These are phyloP conservation scores for Diaporthe vexans DNA, from an alignment of 2,329 filamentous ascomycete species.

Conservation along the genomic window DNA sequence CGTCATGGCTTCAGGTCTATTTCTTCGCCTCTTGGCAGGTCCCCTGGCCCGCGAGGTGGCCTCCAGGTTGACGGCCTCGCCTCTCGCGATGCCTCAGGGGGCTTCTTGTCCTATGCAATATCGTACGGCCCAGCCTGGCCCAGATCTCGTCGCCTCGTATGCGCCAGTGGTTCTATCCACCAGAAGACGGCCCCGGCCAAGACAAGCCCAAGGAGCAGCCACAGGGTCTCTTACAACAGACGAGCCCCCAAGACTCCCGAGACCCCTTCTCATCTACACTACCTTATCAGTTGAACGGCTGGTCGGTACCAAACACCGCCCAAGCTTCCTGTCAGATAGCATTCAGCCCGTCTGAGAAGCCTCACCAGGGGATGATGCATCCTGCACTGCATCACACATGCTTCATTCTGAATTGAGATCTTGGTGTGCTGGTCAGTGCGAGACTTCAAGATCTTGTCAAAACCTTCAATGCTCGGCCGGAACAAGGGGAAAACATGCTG, in stretches of 20 bases:
- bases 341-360: not conserved
- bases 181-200: not conserved
- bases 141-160: not conserved
- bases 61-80: constrained; percentile 2
- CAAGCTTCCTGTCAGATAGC: constrained; percentile 7
- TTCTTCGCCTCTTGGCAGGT: constrained; percentile 13
- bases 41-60: constrained; percentile 6
- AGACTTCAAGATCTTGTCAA: constrained; percentile 8
- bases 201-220: constrained; percentile 1
- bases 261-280: constrained; percentile 19
- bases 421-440: constrained; percentile 25
- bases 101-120: constrained; percentile 9
- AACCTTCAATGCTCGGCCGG: not conserved
- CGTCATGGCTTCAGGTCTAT: not conserved
- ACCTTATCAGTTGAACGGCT: not conserved
- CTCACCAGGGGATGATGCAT: not conserved
- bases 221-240: constrained; percentile 10
- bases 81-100: constrained; percentile 8
- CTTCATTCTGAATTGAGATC: constrained; percentile 8
- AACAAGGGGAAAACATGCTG: not conserved
- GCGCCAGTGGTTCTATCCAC: too few species aligned
- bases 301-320: constrained; percentile 11
- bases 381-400: not conserved
- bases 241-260: constrained; percentile 17
- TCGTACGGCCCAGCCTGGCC: constrained; percentile 26